Evolutionary conservation across 2,329 filamentous ascomycete species (phyloP).

Genomic region (Penicillium sp.): DNA sequence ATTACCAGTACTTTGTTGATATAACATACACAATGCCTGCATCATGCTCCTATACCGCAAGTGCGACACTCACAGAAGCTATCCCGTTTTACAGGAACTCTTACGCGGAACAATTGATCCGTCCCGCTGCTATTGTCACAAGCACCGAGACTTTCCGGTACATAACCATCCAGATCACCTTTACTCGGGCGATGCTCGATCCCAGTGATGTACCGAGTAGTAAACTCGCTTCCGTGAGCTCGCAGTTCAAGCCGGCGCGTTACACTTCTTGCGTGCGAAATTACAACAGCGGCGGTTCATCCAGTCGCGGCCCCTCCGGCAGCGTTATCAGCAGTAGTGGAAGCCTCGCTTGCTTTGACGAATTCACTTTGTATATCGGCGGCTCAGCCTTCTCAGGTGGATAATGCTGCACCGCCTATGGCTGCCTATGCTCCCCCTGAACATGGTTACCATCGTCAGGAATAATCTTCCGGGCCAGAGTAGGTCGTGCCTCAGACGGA

Average conservation of each 20-base stretch:
- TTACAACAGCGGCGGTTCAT: neutral
- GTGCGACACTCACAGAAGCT: conserved; percentile 12
- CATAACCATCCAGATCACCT: conserved; percentile 7
- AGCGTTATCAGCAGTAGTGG: neutral
- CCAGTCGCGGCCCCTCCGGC: neutral
- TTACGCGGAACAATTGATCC: conserved; percentile 10
- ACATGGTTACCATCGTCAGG: neutral
- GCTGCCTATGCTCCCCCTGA: conserved; percentile 5
- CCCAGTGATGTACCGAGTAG: conserved; percentile 14
- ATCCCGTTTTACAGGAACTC: conserved; percentile 13
- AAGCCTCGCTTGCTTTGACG: conserved; percentile 10
- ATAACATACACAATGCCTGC: conserved; percentile 19
- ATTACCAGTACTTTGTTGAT: conserved; percentile 15
- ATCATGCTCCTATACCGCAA: conserved; percentile 19
- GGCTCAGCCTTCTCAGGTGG: conserved; percentile 14
- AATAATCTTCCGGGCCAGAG: conserved; percentile 2
- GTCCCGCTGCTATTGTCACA: conserved; percentile 6
- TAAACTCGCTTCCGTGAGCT: conserved; percentile 11
- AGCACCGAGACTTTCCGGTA: conserved; percentile 13
- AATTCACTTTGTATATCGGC: conserved; percentile 17
- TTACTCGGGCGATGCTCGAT: conserved; percentile 9
- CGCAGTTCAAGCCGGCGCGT: conserved; percentile 9
- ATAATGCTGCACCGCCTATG: conserved; percentile 20
- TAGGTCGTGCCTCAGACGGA: neutral
- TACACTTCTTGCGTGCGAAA: conserved; percentile 14